These are phyloP conservation scores for Solanum bulbocastanum DNA, from an alignment of 257 asterid genomes.

Conservation along the genomic window DNA sequence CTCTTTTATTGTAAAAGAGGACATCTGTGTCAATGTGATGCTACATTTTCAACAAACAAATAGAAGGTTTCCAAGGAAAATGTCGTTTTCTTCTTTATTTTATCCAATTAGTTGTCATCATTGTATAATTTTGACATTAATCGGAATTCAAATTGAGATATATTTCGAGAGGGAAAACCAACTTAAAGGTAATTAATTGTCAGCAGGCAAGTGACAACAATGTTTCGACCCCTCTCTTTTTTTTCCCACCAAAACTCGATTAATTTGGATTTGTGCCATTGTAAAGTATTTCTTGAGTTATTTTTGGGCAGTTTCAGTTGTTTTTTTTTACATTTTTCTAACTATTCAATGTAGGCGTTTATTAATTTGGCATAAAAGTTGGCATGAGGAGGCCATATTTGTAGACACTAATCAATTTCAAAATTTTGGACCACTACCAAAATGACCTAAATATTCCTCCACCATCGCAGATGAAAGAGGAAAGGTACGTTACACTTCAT, in stretches of 20 bases:
- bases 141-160: background rate
- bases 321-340: too few species aligned
- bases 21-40: slow-evolving; percentile 6
- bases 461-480: background rate
- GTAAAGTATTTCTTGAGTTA: background rate
- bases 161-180: background rate
- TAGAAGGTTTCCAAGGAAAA: background rate
- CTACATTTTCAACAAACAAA: background rate
- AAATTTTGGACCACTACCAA: background rate
- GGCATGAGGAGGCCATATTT: background rate
- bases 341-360: background rate
- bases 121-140: background rate
- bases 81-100: background rate
- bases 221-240: background rate
- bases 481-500: background rate
- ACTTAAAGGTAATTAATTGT: background rate
- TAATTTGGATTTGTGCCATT: background rate
- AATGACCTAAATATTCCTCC: background rate
- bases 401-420: background rate
- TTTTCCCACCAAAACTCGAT: too few species aligned
- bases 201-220: background rate
- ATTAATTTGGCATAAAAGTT: background rate
- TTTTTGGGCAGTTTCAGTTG: background rate
- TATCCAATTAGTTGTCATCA: background rate
- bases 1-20: slow-evolving; percentile 4